These are phyloP conservation scores for Penicillium taxi DNA, from an alignment of 495 filamentous ascomycete species.

Conservation along the genomic window DNA sequence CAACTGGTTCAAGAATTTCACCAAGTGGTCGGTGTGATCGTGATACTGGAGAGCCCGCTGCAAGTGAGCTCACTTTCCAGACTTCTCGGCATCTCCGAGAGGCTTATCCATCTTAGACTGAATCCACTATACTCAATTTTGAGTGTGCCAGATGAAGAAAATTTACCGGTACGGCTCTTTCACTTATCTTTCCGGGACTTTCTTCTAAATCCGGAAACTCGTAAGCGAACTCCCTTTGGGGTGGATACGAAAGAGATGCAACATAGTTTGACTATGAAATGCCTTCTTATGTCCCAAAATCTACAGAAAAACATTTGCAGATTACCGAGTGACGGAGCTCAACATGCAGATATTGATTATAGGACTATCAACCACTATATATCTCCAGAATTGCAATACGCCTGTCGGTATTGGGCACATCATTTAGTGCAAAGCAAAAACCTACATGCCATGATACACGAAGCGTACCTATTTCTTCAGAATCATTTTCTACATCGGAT, in stretches of 20 bases:
- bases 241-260: slow-evolving; percentile 1
- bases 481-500: slow-evolving; percentile 38
- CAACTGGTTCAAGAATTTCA: neutral
- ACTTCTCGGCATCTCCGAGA: neutral
- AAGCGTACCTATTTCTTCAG: slow-evolving; percentile 26
- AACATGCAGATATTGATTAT: slow-evolving; percentile 14
- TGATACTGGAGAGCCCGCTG: slow-evolving; percentile 8
- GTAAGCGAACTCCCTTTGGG: slow-evolving; percentile 9
- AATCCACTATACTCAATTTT: slow-evolving; percentile 1
- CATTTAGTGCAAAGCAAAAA: slow-evolving; percentile 18
- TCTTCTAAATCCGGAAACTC: slow-evolving; percentile 2
- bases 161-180: neutral
- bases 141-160: neutral
- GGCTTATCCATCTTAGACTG: neutral
- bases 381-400: slow-evolving; percentile 24
- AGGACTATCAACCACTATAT: slow-evolving; percentile 14
- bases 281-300: slow-evolving; percentile 21
- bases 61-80: slow-evolving; percentile 6
- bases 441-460: slow-evolving; percentile 16
- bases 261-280: slow-evolving; percentile 8
- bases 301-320: slow-evolving; percentile 31
- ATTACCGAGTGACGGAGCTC: slow-evolving; percentile 16
- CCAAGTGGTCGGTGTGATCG: slow-evolving; percentile 2
- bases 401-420: slow-evolving; percentile 26
- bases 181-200: slow-evolving; percentile 7